Evolutionary conservation across 139 green algal genomes (phyloP).

Genomic region (Pleodorina starrii): DNA sequence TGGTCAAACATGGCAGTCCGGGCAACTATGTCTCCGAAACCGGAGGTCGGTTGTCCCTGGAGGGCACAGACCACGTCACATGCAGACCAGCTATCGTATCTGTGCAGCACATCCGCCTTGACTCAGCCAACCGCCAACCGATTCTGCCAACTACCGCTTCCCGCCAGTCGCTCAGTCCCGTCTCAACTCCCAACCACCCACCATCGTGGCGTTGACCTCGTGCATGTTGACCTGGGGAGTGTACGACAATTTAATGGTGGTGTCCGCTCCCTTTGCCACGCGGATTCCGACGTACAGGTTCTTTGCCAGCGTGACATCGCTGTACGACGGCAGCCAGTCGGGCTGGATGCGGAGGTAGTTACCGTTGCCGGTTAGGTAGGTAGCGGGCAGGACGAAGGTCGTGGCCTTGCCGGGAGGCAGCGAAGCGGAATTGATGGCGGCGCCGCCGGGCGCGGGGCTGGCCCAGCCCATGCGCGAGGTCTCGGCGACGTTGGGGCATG

Average conservation of each 20-base stretch:
- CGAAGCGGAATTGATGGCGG: neutral
- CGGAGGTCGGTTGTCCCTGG: neutral
- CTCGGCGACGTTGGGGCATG: conserved; percentile 34
- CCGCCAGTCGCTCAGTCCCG: neutral
- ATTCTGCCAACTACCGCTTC: neutral
- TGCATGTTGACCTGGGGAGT: neutral
- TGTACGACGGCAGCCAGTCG: conserved; percentile 1
- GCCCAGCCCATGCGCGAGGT: conserved; percentile 10
- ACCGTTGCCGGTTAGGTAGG: conserved; percentile 1
- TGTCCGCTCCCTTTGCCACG: neutral
- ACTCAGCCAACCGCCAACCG: neutral
- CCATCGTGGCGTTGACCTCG: neutral
- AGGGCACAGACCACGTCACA: neutral
- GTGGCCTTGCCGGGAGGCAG: neutral
- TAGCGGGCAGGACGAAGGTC: conserved; percentile 24
- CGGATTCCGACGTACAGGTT: conserved; percentile 14
- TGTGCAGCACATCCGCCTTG: neutral
- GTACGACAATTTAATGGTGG: neutral
- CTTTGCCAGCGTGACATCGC: neutral
- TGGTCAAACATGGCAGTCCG: neutral
- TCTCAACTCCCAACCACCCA: neutral
- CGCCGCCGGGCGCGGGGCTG: neutral
- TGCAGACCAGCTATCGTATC: neutral
- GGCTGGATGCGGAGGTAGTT: neutral
- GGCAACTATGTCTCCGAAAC: neutral